These are phyloP conservation scores for Botrytis paeoniae DNA, from an alignment of 2,329 filamentous ascomycete species.

Conservation along the genomic window DNA sequence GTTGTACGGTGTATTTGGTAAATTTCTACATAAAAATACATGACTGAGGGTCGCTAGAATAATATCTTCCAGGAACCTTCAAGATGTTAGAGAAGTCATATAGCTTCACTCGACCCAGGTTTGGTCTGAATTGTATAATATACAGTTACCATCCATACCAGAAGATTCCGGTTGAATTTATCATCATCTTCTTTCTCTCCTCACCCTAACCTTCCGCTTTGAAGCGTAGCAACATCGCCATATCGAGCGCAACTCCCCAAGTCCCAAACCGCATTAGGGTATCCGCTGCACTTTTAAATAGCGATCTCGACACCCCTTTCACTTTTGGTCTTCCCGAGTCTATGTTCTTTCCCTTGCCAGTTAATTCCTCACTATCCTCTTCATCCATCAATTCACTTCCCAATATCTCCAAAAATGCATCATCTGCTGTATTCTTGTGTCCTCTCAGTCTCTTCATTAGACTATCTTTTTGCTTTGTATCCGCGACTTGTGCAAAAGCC, in stretches of 20 bases:
- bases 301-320: conserved; percentile 17
- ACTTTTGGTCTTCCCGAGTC: background rate
- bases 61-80: background rate
- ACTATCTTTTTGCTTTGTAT: conserved; percentile 13
- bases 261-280: conserved; percentile 28
- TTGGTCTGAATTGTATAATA: background rate
- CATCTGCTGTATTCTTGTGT: background rate
- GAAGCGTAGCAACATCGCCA: conserved; percentile 28
- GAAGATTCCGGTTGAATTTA: too few species aligned
- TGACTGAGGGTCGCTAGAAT: background rate
- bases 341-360: background rate
- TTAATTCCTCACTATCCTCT: background rate
- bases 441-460: background rate
- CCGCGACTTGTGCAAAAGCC: conserved; percentile 25
- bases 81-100: background rate
- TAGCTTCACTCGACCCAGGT: background rate
- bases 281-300: conserved; percentile 31
- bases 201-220: conserved; percentile 24
- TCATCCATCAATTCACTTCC: background rate
- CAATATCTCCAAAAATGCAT: background rate
- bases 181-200: background rate
- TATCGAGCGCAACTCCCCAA: conserved; percentile 29
- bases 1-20: background rate
- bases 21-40: background rate
- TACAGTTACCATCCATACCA: background rate